Base-by-base conservation (phyloP, 768 basidiomycete genomes). In the Nidula microcarpa region DNA sequence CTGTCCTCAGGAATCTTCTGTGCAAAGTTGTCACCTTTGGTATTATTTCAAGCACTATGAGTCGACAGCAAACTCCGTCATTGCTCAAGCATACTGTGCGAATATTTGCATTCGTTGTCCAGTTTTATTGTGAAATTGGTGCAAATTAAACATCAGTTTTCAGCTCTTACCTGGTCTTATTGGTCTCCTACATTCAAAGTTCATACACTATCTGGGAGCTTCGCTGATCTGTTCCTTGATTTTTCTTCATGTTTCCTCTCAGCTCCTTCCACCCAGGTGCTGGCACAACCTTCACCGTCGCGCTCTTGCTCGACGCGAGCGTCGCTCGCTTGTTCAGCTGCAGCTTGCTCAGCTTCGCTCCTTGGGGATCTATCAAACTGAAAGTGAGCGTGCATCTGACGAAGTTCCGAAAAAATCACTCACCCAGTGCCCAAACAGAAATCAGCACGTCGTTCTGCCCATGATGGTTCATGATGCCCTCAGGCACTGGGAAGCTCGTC, bases 401-500 rank as follows among this genome's bases (percentile, higher is more conserved):
- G 7, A 7, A 30, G 41, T 17, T 39, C 8, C 10, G 32, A 34
- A 23, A 52, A 14, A 13, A 33, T 18, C 30, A 60, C 66, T 32
- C 43, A 72, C 69, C 57, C 18, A 71, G 54, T 17, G 71, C 71
- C 71, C 71, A 72, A n/a, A 72, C 50, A 2, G 68, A 62, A 16
- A 72, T 63, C 41, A 70, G 49, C 6, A 72, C 56, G 11, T 72
- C 68, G 43, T 72, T 72, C 18, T 59, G 57, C 1, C 68, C 71
- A 45, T 66, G 68, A 45, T 71, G 68, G 57, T 72, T 68, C 11
- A 72, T 50, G 47, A 72, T 72, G 11, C 71, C 71, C 52, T 72
- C 71, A 0, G 69, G 71, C 6, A 72, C 59, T 0, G 70, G 70
- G 49, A 83, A 88, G 59, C 77, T 81, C 9, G 63, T 61, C 57